phyloP scores from a whole-genome alignment of 2,329 filamentous ascomycete genomes.

The Pleoardoris graminearum region DNA sequence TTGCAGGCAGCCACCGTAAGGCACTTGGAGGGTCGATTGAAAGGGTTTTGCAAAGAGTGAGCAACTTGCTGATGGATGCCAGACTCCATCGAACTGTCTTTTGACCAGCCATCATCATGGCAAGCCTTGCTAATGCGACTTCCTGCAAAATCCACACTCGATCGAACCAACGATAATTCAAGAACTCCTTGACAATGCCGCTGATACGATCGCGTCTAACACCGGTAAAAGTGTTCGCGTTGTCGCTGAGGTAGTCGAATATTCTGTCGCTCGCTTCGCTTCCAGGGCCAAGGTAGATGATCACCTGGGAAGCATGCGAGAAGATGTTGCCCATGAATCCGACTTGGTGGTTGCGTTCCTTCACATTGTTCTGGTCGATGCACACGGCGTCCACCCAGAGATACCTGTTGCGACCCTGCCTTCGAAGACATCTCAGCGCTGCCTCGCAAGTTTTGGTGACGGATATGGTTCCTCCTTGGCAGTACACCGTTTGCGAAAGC shows the following conservation, averaged over 20 bases:
- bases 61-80: conserved; percentile 1
- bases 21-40: conserved; percentile 4
- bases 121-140: conserved; percentile 19
- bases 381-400: conserved; percentile 14
- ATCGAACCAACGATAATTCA: conserved; percentile 9
- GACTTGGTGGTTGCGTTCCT: conserved; percentile 13
- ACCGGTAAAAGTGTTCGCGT: not conserved
- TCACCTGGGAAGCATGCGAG: conserved; percentile 3
- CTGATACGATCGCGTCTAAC: not conserved
- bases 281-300: conserved; percentile 17
- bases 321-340: conserved; percentile 14
- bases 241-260: conserved; percentile 10
- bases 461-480: conserved; percentile 2
- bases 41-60: not conserved
- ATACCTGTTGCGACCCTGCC: not conserved
- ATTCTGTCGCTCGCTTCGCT: not conserved
- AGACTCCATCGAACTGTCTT: conserved; percentile 6
- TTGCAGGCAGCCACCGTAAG: conserved; percentile 5
- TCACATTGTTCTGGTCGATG: conserved; percentile 13
- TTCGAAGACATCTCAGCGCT: conserved; percentile 1
- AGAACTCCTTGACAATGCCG: not conserved
- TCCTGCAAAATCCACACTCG: conserved; percentile 26
- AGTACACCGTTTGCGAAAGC: conserved; percentile 6
- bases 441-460: conserved; percentile 8
- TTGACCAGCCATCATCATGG: conserved; percentile 8